These are phyloP conservation scores for Colletotrichum melonis DNA, from an alignment of 2,329 filamentous ascomycete genomes.

Conservation along the genomic window DNA sequence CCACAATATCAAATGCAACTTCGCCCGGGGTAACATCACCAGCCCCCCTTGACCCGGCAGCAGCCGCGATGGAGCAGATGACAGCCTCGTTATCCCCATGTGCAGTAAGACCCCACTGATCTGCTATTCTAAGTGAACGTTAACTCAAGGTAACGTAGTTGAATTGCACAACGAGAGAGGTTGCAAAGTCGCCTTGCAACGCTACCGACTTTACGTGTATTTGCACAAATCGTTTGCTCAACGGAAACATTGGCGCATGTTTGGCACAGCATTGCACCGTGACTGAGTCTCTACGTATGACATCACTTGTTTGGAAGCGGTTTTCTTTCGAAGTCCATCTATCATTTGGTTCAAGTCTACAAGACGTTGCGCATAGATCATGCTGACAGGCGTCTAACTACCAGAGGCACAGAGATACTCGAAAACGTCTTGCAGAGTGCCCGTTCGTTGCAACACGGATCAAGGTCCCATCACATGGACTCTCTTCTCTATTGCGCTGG, in stretches of 20 bases:
- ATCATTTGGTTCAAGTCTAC: no score
- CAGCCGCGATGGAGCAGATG: neutral
- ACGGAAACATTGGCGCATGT: conserved; percentile 7
- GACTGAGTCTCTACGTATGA: conserved; percentile 15
- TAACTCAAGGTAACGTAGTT: neutral
- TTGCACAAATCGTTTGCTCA: conserved; percentile 9
- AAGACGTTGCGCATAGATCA: neutral
- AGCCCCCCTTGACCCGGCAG: neutral
- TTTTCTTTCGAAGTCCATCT: neutral
- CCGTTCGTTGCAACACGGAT: neutral
- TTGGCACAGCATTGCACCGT: conserved; percentile 18
- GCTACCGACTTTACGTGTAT: conserved; percentile 19
- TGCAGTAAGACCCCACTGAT: neutral
- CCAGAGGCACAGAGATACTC: conserved; percentile 23
- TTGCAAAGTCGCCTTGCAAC: conserved; percentile 10
- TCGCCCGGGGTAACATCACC: neutral
- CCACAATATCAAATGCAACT: neutral
- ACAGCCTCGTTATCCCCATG: neutral
- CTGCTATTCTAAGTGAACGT: no score
- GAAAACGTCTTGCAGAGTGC: conserved; percentile 12
- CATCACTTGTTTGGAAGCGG: neutral
- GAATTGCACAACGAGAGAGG: conserved; percentile 1
- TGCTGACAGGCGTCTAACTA: neutral
- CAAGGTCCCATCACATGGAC: conserved; percentile 22
- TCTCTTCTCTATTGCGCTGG: neutral